Conservation (phyloP, 148 eudicot genomes). For the Heliamphora exappendiculata region DNA sequence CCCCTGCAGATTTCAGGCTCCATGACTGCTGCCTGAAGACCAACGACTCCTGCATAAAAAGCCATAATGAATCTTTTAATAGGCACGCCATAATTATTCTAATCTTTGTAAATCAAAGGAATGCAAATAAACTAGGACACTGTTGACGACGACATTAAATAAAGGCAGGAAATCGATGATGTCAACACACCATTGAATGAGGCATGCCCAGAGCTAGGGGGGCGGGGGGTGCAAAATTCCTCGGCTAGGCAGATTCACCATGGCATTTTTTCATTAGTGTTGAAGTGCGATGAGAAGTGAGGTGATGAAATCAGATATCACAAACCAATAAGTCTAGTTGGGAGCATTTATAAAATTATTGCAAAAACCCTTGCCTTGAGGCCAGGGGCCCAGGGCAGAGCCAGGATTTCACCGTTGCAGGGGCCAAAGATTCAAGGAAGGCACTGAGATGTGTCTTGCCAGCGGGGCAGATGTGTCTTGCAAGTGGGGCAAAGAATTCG, state of each 20-base stretch:
- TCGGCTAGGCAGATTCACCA: background rate
- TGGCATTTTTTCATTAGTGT: background rate
- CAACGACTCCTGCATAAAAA: constrained; percentile 66
- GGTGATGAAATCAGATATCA: no score
- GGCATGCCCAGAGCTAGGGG: background rate
- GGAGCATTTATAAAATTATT: no score
- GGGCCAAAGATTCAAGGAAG: no score
- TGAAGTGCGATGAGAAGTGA: no score
- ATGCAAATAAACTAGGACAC: background rate
- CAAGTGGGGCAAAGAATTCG: no score
- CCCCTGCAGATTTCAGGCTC: constrained; percentile 75
- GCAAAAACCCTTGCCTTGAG: no score
- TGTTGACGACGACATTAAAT: background rate
- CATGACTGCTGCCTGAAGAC: constrained; percentile 87
- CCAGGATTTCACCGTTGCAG: no score
- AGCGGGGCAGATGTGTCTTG: no score
- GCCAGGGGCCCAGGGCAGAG: no score
- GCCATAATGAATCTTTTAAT: background rate
- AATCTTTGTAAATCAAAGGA: background rate
- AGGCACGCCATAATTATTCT: background rate
- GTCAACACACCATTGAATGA: background rate
- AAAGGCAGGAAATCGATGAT: background rate
- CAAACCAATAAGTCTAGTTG: no score
- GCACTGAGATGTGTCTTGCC: no score
- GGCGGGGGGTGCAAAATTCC: background rate